phyloP scores from a whole-genome alignment of 1,139 yeast species.

The Candida tropicalis region DNA sequence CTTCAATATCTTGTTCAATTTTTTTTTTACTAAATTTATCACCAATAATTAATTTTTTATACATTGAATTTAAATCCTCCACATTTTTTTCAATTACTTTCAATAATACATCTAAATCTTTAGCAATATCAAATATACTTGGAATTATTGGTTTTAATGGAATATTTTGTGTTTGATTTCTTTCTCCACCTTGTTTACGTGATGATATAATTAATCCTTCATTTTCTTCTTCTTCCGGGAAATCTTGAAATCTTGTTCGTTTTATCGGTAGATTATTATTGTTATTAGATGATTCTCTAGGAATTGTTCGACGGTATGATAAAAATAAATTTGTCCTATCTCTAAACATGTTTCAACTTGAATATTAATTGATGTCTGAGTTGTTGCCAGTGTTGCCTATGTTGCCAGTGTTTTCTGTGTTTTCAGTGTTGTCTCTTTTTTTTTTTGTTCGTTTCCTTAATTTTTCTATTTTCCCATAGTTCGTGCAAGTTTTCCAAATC shows the following conservation, averaged over 20 bases:
- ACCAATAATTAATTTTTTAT: constrained; percentile 82
- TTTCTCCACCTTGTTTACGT: constrained; percentile 10
- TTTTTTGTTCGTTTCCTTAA: no score
- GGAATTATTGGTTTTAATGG: constrained; percentile 70
- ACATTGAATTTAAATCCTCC: constrained; percentile 62
- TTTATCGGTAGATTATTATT: constrained; percentile 8
- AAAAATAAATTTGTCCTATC: constrained; percentile 72
- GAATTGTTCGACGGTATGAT: constrained; percentile 73
- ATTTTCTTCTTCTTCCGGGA: constrained; percentile 51
- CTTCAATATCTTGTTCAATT: constrained; percentile 71
- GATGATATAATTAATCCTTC: constrained; percentile 45
- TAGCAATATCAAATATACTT: constrained; percentile 70
- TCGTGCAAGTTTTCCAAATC: no score
- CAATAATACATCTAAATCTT: constrained; percentile 68
- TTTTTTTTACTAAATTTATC: constrained; percentile 77
- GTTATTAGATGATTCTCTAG: constrained; percentile 36
- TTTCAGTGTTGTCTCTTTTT: no score
- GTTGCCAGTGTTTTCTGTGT: no score
- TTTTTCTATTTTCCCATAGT: no score
- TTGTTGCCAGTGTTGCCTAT: no score
- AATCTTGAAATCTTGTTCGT: constrained; percentile 30
- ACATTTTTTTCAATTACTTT: constrained; percentile 51
- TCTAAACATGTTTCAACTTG: constrained; percentile 55
- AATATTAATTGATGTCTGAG: no score
- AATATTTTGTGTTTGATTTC: constrained; percentile 25